Base-by-base conservation (phyloP, 2,329 filamentous ascomycete species). In the Clarireedia monteithiana region DNA sequence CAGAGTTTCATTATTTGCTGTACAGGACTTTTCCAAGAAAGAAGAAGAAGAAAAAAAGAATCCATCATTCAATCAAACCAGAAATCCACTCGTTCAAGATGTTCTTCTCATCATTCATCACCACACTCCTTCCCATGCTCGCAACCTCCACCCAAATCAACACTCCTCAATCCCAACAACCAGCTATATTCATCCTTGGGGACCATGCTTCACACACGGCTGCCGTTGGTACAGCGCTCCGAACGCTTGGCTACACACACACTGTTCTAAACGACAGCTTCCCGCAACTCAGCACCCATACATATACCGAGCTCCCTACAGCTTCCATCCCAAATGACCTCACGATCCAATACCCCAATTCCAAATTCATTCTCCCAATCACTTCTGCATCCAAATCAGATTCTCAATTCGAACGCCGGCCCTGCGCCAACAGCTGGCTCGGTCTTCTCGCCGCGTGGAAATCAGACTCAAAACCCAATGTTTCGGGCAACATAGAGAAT, bases 91-190 rank as follows among this genome's bases (percentile, higher is more conserved):
- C 20, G 14, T 17, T 24, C 20, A 54, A 46, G 17, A 55, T 55
- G 53, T 55, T 55, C 48, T 55, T 55, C 39, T 34, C 53, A 38
- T 26, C 53, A 26, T 55, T 50, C 10, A 55, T 55, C 36, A 50
- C 46, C 6, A 26, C 36, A 3, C 47, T 55, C 20, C 53, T 55
- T 15, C 53, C 53, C 30, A 44, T 55, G 26, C 17, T 55, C 23
- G 26, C 53, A 17, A 55, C 46, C n/a, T 55, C 47, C 10, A 45
- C 53, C 20, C 47, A 34, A 45, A 50, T 55, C 39, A 39, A 44
- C 23, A 2, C 38, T 0, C 17, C 38, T 7, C 20, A 44, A 17
- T 27, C 27, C 15, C 44, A 46, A 46, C 44, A 46, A 15, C 53
- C 53, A 38, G 42, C 17, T 14, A 55, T 55, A 50, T 50, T 55